Percentiles rank a stretch among this genome's conserved stretches.
Evolutionary conservation across 2,329 filamentous ascomycete species (phyloP).

Genomic region (Chaetoscypha palmicola): DNA sequence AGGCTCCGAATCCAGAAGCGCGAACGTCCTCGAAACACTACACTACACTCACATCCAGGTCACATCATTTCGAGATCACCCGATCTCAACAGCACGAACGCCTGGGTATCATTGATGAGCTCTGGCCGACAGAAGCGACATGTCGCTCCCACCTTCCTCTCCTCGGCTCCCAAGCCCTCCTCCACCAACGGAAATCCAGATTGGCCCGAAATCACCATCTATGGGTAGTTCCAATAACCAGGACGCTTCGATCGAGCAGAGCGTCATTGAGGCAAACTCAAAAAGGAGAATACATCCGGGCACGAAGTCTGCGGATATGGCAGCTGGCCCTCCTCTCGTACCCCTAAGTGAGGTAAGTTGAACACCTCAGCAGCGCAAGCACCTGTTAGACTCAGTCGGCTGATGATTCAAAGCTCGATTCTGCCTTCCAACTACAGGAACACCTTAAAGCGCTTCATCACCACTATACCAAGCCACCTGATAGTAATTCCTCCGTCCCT

Average conservation of each 20-base stretch:
- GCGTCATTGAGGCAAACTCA: conserved; percentile 63
- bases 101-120: conserved; percentile 6
- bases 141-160: conserved; percentile 65
- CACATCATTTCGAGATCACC: too few relatives aligned
- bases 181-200: conserved; percentile 89
- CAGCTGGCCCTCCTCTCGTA: conserved; percentile 80
- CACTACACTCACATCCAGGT: too few relatives aligned
- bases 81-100: too few relatives aligned
- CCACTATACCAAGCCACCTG: conserved; percentile 60
- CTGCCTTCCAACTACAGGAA: conserved; percentile 94
- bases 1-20: too few relatives aligned
- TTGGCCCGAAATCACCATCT: conserved; percentile 69
- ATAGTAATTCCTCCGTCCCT: conserved; percentile 54
- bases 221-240: conserved; percentile 53
- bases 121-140: conserved; percentile 25
- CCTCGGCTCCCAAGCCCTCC: conserved; percentile 92
- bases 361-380: too few relatives aligned
- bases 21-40: too few relatives aligned
- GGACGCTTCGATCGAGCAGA: conserved; percentile 51
- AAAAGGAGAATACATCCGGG: conserved; percentile 84
- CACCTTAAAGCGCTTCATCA: conserved; percentile 91
- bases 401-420: conserved; percentile 73
- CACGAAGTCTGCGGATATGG: conserved; percentile 88
- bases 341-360: conserved; percentile 71
- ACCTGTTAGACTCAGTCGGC: too few relatives aligned